phyloP scores from a whole-genome alignment of 345 rosid genomes.

The Syzygium oleosum region DNA sequence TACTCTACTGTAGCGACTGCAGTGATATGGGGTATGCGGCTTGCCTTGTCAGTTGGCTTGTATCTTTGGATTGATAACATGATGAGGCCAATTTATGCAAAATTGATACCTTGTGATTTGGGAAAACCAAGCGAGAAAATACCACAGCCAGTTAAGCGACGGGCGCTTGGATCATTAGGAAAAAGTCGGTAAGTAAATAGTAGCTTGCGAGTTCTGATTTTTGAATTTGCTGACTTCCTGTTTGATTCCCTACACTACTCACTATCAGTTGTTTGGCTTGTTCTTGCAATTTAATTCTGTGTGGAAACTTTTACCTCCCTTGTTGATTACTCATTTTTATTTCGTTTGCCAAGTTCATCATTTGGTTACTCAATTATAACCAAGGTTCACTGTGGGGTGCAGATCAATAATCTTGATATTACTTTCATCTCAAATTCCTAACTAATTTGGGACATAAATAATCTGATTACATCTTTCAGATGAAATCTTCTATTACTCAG shows the following conservation, averaged over 20 bases:
- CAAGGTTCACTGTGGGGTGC: background rate
- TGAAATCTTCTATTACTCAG: background rate
- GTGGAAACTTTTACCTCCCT: background rate
- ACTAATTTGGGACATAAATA: background rate
- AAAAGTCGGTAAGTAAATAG: conserved; percentile 66
- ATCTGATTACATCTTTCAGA: background rate
- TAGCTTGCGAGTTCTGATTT: background rate
- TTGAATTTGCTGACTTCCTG: background rate
- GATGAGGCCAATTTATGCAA: conserved; percentile 83
- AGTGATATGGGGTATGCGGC: conserved; percentile 89
- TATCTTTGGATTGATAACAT: conserved; percentile 77
- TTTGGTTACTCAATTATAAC: background rate
- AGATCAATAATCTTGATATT: background rate
- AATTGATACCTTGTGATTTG: conserved; percentile 84
- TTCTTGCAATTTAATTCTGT: background rate
- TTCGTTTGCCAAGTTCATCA: background rate
- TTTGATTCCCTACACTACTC: background rate
- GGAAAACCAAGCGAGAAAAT: conserved; percentile 54
- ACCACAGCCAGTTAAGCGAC: conserved; percentile 55
- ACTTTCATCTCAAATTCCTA: background rate
- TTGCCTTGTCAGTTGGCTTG: conserved; percentile 63
- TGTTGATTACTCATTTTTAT: background rate
- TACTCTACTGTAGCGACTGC: conserved; percentile 81
- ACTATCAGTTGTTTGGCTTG: background rate
- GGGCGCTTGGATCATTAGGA: conserved; percentile 88